Conservation (phyloP, 352 stramenopile species). For the Phytophthora sansomeana region DNA sequence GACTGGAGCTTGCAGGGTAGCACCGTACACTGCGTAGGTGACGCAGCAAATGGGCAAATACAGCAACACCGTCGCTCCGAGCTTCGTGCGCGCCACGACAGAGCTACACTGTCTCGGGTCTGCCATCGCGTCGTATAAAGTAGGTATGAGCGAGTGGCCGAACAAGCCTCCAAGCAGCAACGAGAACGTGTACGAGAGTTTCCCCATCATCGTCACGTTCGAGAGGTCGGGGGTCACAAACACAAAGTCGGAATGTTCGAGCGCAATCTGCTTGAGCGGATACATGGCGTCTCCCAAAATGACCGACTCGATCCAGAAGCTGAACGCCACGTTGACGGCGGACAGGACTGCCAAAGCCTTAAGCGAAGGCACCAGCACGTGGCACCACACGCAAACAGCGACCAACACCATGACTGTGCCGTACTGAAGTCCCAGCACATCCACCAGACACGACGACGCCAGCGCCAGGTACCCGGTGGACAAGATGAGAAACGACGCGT, state of each 20-base stretch:
- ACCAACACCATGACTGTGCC: slow-evolving; percentile 64
- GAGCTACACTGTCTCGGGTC: slow-evolving; percentile 60
- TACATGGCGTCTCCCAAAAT: slow-evolving; percentile 89
- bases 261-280: slow-evolving; percentile 77
- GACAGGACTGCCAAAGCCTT: slow-evolving; percentile 66
- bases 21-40: slow-evolving; percentile 80
- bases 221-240: slow-evolving; percentile 75
- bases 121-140: slow-evolving; percentile 80
- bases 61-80: slow-evolving; percentile 55
- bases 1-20: slow-evolving; percentile 75
- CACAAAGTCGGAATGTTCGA: slow-evolving; percentile 65
- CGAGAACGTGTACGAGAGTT: slow-evolving; percentile 80
- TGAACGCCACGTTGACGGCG: slow-evolving; percentile 77
- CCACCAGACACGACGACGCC: slow-evolving; percentile 62
- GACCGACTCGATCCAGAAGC: slow-evolving; percentile 82
- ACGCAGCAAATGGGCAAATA: slow-evolving; percentile 83
- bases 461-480: slow-evolving; percentile 68
- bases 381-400: slow-evolving; percentile 62
- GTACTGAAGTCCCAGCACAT: slow-evolving; percentile 65
- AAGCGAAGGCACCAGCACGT: slow-evolving; percentile 75
- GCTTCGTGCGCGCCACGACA: slow-evolving; percentile 61
- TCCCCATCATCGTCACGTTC: slow-evolving; percentile 54
- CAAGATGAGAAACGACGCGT: slow-evolving; percentile 68
- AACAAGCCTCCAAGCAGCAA: slow-evolving; percentile 74
- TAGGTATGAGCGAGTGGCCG: slow-evolving; percentile 75